These are phyloP conservation scores for Aspergillus fijiensis DNA, from an alignment of 2,329 filamentous ascomycete species.

Conservation along the genomic window DNA sequence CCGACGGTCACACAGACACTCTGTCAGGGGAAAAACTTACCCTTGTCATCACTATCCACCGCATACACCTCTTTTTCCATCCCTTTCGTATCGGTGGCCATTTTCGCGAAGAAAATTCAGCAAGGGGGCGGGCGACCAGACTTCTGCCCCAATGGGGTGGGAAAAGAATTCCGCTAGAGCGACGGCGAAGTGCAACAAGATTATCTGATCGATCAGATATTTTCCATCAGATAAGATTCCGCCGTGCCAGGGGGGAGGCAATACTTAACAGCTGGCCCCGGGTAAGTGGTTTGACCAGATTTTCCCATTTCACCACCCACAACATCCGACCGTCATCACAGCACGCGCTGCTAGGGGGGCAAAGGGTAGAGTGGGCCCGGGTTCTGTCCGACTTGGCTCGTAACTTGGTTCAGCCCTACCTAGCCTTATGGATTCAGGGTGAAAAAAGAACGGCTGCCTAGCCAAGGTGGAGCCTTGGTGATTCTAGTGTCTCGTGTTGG, in stretches of 20 bases:
- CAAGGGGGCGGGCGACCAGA: not conserved
- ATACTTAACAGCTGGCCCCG: not conserved
- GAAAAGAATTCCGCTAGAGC: not conserved
- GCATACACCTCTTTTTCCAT: not conserved
- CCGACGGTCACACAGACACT: not conserved
- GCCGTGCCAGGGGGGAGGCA: not conserved
- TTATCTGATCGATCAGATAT: slow-evolving; percentile 26
- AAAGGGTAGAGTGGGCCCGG: not conserved
- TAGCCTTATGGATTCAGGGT: not conserved
- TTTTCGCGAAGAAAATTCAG: not conserved
- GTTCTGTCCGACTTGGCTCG: not conserved
- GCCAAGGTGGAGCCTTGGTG: not conserved
- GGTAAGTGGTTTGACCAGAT: not conserved
- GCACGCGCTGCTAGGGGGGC: not conserved
- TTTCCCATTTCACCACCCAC: not conserved
- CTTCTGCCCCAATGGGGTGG: not conserved
- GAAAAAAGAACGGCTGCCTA: not conserved
- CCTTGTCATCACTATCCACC: not conserved
- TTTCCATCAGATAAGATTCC: slow-evolving; percentile 25
- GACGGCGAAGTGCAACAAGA: not conserved
- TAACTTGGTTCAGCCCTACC: not conserved
- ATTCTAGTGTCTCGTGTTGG: not conserved
- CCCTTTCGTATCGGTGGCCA: slow-evolving; percentile 2
- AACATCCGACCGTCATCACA: not conserved
- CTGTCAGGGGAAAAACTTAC: not conserved